A percentile compares a stretch with the other conserved stretches of the same genome.
Conservation (phyloP, 2,329 filamentous ascomycete genomes). For the Chaetomium strumarium region DNA sequence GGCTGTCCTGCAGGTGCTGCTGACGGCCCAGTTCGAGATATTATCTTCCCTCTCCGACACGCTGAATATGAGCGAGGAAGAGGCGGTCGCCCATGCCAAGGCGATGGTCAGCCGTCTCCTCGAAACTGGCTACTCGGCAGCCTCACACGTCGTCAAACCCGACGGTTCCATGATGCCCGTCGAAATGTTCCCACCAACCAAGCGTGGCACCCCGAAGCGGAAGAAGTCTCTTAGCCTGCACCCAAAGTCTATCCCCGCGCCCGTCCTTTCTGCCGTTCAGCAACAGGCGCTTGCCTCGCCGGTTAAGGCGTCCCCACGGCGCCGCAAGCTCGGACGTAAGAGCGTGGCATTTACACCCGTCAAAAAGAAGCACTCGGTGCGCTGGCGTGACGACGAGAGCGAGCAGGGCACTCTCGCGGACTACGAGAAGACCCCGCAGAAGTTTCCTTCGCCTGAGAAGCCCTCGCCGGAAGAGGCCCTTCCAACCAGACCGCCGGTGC, state of each 20-base stretch:
- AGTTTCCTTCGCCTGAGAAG: slow-evolving; percentile 51
- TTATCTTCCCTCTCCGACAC: slow-evolving; percentile 77
- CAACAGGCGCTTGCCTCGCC: slow-evolving; percentile 53
- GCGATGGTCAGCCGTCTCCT: slow-evolving; percentile 71
- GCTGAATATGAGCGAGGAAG: slow-evolving; percentile 72
- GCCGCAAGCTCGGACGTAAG: slow-evolving; percentile 66
- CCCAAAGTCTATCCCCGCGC: slow-evolving; percentile 41
- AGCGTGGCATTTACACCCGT: slow-evolving; percentile 75
- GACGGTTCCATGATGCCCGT: slow-evolving; percentile 61
- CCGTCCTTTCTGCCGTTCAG: slow-evolving; percentile 30
- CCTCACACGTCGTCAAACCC: slow-evolving; percentile 82
- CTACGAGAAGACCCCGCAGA: slow-evolving; percentile 84
- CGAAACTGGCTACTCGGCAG: slow-evolving; percentile 65
- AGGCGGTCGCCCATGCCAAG: slow-evolving; percentile 76
- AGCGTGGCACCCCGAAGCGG: slow-evolving; percentile 71
- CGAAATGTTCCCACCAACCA: slow-evolving; percentile 64
- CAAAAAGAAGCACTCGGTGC: slow-evolving; percentile 70
- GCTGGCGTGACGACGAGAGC: slow-evolving; percentile 85
- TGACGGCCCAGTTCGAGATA: slow-evolving; percentile 89
- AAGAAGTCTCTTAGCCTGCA: slow-evolving; percentile 46
- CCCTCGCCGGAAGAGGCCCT: slow-evolving; percentile 42
- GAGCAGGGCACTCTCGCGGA: slow-evolving; percentile 82
- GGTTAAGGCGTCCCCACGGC: slow-evolving; percentile 71
- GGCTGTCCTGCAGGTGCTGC: slow-evolving; percentile 71
- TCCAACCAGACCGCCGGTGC: slow-evolving; percentile 40